Conservation (phyloP, 2,329 filamentous ascomycete species). For the Colletotrichum sp. region DNA sequence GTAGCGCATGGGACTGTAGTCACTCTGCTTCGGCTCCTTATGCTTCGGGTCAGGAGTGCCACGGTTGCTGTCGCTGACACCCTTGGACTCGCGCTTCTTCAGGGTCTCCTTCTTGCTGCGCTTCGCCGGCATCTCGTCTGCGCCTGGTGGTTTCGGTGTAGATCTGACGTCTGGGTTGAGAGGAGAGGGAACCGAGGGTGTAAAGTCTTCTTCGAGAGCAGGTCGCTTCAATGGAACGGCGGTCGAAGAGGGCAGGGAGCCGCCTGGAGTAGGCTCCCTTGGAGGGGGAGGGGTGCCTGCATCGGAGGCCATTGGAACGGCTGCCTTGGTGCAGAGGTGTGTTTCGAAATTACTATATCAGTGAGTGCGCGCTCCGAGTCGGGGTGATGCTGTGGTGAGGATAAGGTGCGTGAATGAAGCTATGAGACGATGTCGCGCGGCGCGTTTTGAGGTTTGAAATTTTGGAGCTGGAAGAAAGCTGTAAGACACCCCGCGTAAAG, state of each 20-base stretch:
- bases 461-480: constrained; percentile 9
- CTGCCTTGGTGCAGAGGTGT: neutral
- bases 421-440: neutral
- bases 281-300: constrained; percentile 44
- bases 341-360: constrained; percentile 4
- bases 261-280: constrained; percentile 44
- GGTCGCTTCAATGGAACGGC: constrained; percentile 67
- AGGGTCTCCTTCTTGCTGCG: constrained; percentile 69
- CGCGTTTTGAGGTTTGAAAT: constrained; percentile 8
- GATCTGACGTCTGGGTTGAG: constrained; percentile 70
- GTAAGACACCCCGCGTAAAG: constrained; percentile 11
- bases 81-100: constrained; percentile 72
- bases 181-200: constrained; percentile 74
- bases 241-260: constrained; percentile 42
- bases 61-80: constrained; percentile 53
- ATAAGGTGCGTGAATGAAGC: neutral
- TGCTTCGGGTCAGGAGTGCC: constrained; percentile 63
- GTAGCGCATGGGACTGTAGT: constrained; percentile 62
- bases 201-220: constrained; percentile 71
- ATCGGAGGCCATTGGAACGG: constrained; percentile 37
- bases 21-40: constrained; percentile 39
- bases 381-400: neutral
- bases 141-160: constrained; percentile 33
- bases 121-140: constrained; percentile 39
- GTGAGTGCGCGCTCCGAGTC: neutral